phyloP scores from a whole-genome alignment of 139 green algal species.

The Trebouxia sp. region DNA sequence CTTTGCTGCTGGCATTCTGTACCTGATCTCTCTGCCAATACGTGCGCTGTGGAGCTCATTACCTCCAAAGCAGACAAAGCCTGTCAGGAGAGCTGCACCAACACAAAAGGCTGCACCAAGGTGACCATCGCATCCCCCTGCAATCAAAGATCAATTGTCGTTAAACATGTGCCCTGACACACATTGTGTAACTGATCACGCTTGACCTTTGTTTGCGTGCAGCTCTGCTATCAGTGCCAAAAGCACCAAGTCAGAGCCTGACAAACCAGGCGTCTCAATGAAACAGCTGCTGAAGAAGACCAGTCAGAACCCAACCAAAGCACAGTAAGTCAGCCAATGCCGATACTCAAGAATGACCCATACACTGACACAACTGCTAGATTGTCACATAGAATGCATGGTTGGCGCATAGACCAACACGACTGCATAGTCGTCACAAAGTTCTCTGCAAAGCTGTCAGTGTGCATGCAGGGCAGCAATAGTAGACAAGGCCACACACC shows the following conservation, averaged over 20 bases:
- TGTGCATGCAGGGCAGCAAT: background rate
- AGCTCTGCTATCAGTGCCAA: background rate
- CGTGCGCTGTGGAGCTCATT: background rate
- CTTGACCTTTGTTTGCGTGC: no score
- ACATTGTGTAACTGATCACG: no score
- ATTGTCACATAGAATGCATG: no score
- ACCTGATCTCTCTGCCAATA: background rate
- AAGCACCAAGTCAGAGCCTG: background rate
- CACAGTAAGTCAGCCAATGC: background rate
- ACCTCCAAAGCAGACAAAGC: background rate
- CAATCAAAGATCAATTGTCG: no score
- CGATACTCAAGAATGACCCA: background rate
- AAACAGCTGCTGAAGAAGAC: constrained; percentile 33
- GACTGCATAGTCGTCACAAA: no score
- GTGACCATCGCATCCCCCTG: no score
- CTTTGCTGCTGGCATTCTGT: background rate
- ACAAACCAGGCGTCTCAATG: constrained; percentile 16
- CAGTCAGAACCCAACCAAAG: background rate
- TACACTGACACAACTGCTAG: no score
- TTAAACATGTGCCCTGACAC: no score
- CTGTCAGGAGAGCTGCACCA: background rate
- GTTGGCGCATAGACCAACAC: no score
- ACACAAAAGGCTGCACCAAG: no score
- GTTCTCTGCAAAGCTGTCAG: no score
- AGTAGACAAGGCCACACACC: constrained; percentile 18